Evolutionary conservation across 139 green algal species (phyloP), one percentile per base, ranked within the genome.

Genomic region (Chlamydomonas sp.): DNA sequence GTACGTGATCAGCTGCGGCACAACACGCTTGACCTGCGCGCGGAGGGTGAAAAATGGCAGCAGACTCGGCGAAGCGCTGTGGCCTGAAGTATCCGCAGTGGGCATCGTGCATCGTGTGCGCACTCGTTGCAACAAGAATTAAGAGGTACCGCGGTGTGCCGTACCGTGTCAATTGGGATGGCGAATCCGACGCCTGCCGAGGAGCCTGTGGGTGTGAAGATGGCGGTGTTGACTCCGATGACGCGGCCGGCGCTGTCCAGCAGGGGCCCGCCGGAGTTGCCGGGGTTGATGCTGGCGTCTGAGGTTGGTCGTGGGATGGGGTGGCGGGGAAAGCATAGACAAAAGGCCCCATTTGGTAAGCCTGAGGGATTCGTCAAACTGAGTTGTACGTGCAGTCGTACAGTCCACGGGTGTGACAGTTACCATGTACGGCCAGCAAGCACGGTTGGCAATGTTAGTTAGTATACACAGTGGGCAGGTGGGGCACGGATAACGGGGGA

Each of bases 1-100:
- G 66, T 91, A 92, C 62, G 89, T 61, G 49, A 99, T 97, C 5
- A 99, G 94, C 94, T 99, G 97, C 14, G 94, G 94, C 63, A 99
- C 94, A 3, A 97, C 91, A 0, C 90, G 85, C 18, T 72, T 62
- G 15, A 97, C 94, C 83, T 87, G 72, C 61, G 62, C 17, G 49
- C 8, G 3, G 72, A n/a, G 7, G 1, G 72, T 12, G 1, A 74
- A 5, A 5, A 5, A 15, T 31, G 15, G 6, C 68, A 2, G n/a
- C 71, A 77, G 7, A 5, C 7, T 4, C 71, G 59, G 20, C 4
- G 71, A 58, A 10, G 5, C 5, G 5, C 4, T 4, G 18, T 4
- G 14, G 68, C 68, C 68, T 74, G 68, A 5, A 74, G 31, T 49
- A 49, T 49, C 31, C 31, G 31, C 31, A 10, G 58, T 7, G 58